Evolutionary conservation across 257 asterid genomes (phyloP), one percentile per base, ranked within the genome.

Genomic region (Solanum sitiens): DNA sequence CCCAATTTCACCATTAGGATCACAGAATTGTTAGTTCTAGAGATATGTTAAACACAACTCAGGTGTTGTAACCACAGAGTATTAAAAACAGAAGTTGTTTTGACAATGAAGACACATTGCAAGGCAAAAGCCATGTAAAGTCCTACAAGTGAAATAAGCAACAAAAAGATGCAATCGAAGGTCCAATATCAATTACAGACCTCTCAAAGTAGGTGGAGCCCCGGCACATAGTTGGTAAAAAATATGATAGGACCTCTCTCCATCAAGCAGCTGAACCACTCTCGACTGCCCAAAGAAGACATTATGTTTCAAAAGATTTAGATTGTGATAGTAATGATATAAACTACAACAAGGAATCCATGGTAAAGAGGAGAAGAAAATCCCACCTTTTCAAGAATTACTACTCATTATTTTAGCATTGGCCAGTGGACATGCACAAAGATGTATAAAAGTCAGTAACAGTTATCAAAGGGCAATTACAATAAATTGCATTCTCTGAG

Each of bases 141-240:
- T 30, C 70, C 30, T 50, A 50, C 0, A 30, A 30, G 45, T 47
- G 70, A 82, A 50, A 79, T 30, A 83, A 72, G 79, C 42, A 74
- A 84, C 67, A 42, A 39, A 53, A 25, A 63, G 35, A 80, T 20
- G 44, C 21, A 82, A 67, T 8, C 4, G 27, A 73, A 75, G 40
- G 71, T 83, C 83, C 82, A 30, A 88, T 88, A 87, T 63, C 90
- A 56, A 87, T 50, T 47, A 50, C 70, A 20, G 33, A 95, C 99
- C 99, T 94, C 92, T 92, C 88, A 97, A 96, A 90, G 80, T 86
- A 87, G 95, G 83, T 83, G 98, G 91, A 91, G 95, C 98, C 90
- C 98, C 99, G n/a, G 95, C 95, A 88, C 99, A 97, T 37, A 97
- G 98, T 92, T 97, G 98, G 90, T 97, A 95, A 91, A 97, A 95